Conservation (phyloP, 2,329 filamentous ascomycete genomes). For the Penicillium brevicompactum region DNA sequence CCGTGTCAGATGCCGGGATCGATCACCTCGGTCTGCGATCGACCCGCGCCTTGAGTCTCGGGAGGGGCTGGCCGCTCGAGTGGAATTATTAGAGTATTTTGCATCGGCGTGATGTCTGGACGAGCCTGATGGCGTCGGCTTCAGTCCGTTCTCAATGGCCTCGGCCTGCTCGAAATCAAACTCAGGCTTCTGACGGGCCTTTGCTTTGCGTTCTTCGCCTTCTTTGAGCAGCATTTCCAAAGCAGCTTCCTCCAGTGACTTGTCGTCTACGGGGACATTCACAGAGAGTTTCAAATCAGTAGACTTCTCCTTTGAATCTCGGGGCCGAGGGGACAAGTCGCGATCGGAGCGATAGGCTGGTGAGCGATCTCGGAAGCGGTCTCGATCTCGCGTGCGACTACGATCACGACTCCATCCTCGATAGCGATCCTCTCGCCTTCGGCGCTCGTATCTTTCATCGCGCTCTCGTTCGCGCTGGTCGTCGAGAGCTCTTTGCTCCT, state of each 20-base stretch:
- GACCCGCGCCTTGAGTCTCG: conserved; percentile 34
- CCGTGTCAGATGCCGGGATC: conserved; percentile 24
- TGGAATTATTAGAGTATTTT: conserved; percentile 29
- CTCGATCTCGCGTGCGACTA: conserved; percentile 38
- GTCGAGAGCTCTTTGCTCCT: conserved; percentile 56
- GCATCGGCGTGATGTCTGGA: conserved; percentile 30
- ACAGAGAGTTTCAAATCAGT: conserved; percentile 37
- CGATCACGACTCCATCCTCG: conserved; percentile 42
- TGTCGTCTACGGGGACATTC: conserved; percentile 49
- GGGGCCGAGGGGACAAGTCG: conserved; percentile 29
- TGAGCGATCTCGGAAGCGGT: conserved; percentile 35
- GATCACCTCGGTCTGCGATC: conserved; percentile 27
- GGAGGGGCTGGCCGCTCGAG: conserved; percentile 31
- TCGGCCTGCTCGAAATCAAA: conserved; percentile 54
- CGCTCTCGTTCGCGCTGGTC: conserved; percentile 56
- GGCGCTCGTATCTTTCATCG: conserved; percentile 48
- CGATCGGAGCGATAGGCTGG: conserved; percentile 37
- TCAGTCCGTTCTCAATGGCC: conserved; percentile 42
- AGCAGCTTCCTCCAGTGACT: conserved; percentile 58
- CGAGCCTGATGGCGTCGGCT: conserved; percentile 29
- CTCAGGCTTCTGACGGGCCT: conserved; percentile 52
- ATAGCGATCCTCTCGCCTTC: conserved; percentile 48
- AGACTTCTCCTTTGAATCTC: conserved; percentile 37
- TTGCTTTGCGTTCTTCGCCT: conserved; percentile 57
- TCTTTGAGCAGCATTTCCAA: conserved; percentile 57